These are phyloP conservation scores for Beauveria varroae DNA, from an alignment of 2,329 filamentous ascomycete genomes.

Conservation along the genomic window DNA sequence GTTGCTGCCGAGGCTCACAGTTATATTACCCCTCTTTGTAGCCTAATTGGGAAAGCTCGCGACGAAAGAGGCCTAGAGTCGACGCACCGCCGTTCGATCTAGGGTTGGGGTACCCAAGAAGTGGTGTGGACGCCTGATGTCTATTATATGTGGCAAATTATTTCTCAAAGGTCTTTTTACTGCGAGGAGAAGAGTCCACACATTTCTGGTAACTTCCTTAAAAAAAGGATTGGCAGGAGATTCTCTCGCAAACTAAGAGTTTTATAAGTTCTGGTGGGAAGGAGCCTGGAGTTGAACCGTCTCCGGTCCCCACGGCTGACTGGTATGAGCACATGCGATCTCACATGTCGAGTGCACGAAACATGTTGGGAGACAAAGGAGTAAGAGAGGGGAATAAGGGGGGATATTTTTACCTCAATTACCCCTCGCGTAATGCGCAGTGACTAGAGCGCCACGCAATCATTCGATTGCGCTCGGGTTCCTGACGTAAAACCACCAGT, in stretches of 20 bases:
- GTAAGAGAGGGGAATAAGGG: background rate
- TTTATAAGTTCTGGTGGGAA: background rate
- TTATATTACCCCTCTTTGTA: background rate
- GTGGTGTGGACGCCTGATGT: background rate
- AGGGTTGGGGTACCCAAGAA: background rate
- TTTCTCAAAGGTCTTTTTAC: background rate
- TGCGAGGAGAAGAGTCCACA: background rate
- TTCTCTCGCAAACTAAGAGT: background rate
- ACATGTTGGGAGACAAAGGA: background rate
- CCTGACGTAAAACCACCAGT: background rate
- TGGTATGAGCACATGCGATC: constrained; percentile 1
- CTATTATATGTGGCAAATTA: background rate
- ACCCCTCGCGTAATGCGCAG: background rate
- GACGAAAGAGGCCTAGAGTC: constrained; percentile 1
- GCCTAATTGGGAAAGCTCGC: background rate
- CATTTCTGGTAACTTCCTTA: background rate
- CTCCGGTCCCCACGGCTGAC: background rate
- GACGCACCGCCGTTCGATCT: background rate
- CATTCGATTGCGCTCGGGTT: background rate
- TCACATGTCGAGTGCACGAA: background rate
- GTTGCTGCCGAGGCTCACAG: background rate
- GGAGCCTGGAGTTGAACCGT: background rate
- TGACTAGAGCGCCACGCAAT: constrained; percentile 6
- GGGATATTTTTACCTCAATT: background rate
- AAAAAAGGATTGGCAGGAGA: background rate